These are phyloP conservation scores for Rhododendron kiyosumense DNA, from an alignment of 148 eudicot species.

Conservation along the genomic window DNA sequence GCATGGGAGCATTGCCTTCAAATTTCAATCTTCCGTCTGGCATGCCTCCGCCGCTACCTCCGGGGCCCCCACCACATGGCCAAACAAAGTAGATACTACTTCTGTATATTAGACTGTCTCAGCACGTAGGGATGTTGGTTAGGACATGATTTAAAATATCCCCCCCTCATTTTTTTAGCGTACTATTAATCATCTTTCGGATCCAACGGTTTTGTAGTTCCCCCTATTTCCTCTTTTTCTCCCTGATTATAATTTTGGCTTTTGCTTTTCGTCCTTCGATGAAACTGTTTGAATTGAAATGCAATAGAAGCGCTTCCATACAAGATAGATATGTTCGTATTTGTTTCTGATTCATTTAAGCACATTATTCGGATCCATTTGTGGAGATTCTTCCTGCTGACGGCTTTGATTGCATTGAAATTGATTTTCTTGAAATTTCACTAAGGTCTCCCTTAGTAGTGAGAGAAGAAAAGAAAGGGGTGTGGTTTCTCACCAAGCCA, in stretches of 20 bases:
- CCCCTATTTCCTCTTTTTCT: no score
- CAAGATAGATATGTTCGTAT: not conserved
- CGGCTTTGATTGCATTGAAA: not conserved
- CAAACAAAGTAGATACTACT: constrained; percentile 39
- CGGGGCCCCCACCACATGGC: constrained; percentile 83
- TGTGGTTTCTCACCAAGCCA: no score
- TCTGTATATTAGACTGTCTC: not conserved
- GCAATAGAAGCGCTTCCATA: not conserved
- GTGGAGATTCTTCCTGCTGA: not conserved
- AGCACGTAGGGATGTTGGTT: not conserved
- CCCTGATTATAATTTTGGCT: not conserved
- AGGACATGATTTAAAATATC: not conserved
- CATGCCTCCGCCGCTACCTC: constrained; percentile 83
- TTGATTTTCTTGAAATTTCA: not conserved
- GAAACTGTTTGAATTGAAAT: not conserved
- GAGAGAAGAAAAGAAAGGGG: no score
- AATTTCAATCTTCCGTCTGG: constrained; percentile 31
- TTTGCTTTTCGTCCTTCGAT: not conserved
- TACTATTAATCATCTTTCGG: not conserved
- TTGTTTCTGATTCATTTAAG: not conserved
- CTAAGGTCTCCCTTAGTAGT: no score
- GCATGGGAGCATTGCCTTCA: constrained; percentile 25
- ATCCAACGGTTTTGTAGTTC: not conserved
- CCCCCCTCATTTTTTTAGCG: not conserved
- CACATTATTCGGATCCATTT: not conserved